Evolutionary conservation across 2,329 filamentous ascomycete species (phyloP).

Genomic region (Trichophyton rubrum): DNA sequence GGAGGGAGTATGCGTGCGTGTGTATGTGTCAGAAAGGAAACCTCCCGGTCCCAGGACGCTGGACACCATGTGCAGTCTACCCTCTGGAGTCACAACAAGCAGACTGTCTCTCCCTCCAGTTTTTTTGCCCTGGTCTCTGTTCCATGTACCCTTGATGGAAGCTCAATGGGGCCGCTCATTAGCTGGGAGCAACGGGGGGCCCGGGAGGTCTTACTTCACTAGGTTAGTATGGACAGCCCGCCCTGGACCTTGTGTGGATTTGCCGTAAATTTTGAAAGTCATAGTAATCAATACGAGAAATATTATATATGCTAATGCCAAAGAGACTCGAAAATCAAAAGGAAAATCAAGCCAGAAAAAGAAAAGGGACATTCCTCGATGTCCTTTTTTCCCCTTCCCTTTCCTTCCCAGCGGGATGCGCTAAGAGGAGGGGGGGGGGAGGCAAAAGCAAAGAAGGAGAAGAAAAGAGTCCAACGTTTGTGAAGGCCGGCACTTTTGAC

Average conservation of each 20-base stretch:
- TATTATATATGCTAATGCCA: conserved; percentile 1
- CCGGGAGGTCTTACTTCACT: conserved; percentile 3
- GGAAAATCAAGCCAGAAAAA: neutral
- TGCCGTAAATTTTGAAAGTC: conserved; percentile 1
- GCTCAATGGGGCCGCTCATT: conserved; percentile 2
- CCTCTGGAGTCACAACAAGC: neutral
- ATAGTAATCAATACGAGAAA: conserved; percentile 4
- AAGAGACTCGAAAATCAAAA: neutral
- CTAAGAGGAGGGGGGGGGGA: too few relatives aligned
- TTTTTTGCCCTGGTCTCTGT: neutral
- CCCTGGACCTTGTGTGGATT: conserved; percentile 3
- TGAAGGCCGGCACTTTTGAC: neutral
- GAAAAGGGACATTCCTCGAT: neutral
- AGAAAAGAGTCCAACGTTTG: neutral
- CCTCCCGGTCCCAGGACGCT: neutral
- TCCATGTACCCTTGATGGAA: neutral
- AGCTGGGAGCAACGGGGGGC: conserved; percentile 1
- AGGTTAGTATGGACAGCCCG: conserved; percentile 2
- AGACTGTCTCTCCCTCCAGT: neutral
- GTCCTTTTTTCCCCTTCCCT: neutral
- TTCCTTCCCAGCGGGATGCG: neutral
- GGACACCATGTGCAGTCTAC: neutral
- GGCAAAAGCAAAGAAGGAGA: neutral
- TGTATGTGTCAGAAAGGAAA: neutral
- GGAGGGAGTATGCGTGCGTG: neutral